phyloP scores from a whole-genome alignment of 2,329 filamentous ascomycete genomes.

The Neonectria coccinea region DNA sequence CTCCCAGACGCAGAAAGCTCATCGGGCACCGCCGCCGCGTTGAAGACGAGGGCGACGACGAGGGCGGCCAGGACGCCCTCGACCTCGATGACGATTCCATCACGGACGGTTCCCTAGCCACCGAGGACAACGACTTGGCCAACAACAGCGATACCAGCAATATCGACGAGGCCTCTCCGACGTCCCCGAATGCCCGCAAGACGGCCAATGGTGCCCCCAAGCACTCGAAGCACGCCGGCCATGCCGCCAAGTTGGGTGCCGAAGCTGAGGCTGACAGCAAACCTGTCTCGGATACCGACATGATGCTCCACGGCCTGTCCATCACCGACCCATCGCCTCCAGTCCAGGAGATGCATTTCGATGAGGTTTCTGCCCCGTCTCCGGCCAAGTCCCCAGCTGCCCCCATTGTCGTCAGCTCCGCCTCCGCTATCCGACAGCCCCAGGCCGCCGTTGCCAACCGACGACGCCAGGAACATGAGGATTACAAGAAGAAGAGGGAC shows the following conservation, averaged over 20 bases:
- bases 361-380: slow-evolving; percentile 54
- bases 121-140: slow-evolving; percentile 70
- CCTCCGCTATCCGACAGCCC: slow-evolving; percentile 57
- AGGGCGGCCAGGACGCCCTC: slow-evolving; percentile 65
- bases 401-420: slow-evolving; percentile 67
- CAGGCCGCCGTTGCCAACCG: slow-evolving; percentile 74
- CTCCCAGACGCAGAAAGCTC: slow-evolving; percentile 71
- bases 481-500: slow-evolving; percentile 88
- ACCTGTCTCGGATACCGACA: slow-evolving; percentile 64
- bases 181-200: slow-evolving; percentile 57
- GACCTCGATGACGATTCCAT: slow-evolving; percentile 75
- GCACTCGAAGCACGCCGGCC: slow-evolving; percentile 48
- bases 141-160: slow-evolving; percentile 75
- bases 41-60: slow-evolving; percentile 78
- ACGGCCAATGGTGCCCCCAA: slow-evolving; percentile 57
- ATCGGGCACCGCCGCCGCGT: slow-evolving; percentile 76
- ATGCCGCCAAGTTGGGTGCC: slow-evolving; percentile 51
- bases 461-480: slow-evolving; percentile 87
- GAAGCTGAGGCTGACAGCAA: slow-evolving; percentile 50
- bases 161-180: slow-evolving; percentile 67
- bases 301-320: slow-evolving; percentile 68
- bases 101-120: slow-evolving; percentile 72
- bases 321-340: slow-evolving; percentile 57
- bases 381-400: slow-evolving; percentile 57
- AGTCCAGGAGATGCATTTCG: slow-evolving; percentile 61